Base-by-base conservation (phyloP, 2,329 filamentous ascomycete genomes). In the Aspergillus hortae region DNA sequence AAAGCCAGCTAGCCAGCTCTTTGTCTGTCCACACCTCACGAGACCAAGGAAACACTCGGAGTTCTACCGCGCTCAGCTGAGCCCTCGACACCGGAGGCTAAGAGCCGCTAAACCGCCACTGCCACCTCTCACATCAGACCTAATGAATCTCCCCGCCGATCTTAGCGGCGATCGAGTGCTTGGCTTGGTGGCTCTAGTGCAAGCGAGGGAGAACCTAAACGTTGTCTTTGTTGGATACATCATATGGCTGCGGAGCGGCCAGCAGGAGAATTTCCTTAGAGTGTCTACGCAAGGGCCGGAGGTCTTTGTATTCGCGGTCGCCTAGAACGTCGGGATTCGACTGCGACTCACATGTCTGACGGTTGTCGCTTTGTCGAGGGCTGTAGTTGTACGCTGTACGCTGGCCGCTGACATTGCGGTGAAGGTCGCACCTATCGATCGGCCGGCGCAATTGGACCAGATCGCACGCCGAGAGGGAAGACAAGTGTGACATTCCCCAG, bases 401-500 rank as follows among this genome's bases (percentile, higher is more conserved):
- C 23, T 23, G 27, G 6, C 6, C 7, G 27, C 7, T 9, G 27
- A 30, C 27, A 30, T 30, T 30, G 27, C 27, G 27, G 27, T 30
- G 7, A 30, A 30, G 27, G 27, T 30, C 27, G 27, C 27, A 30
- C 27, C 27, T 30, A 30, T 30, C 27, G 27, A 30, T 30, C 27
- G 27, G 27, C 27, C 7, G 27, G 27, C 10, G 7, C 46, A 36
- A 41, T 48, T 27, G 35, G 46, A 15, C 46, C 11, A 41, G 35
- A 40, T 12, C 23, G 35, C 5, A 23, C 46, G 19, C 21, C 35
- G 12, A 36, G 35, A 27, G 6, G 14, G 40, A n/a, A n/a, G 35
- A 38, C 35, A 30, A 25, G 35, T 48, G 36, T 51, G 49, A 51
- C 44, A 46, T 40, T 36, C 33, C 19, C 36, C 17, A 51, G 21